Evolutionary conservation across 2,329 filamentous ascomycete genomes (phyloP), one percentile per base, ranked within the genome.

Genomic region (Coccinonectria pachysandricola): DNA sequence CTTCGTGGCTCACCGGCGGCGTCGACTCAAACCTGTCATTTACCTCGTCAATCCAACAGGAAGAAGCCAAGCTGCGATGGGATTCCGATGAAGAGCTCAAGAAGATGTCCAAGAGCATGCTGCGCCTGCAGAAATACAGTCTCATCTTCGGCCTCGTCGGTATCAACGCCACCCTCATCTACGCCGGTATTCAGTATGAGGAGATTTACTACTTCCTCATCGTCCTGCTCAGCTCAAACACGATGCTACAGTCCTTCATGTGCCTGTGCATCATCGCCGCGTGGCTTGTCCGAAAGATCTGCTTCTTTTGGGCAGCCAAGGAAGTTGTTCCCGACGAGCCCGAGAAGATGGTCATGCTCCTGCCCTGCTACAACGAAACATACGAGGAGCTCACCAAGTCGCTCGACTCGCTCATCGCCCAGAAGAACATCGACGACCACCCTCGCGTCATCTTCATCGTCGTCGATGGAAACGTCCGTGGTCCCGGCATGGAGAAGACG

Each of bases 351-450:
- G 59, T 65, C 3, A 37, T 64, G 15, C 41, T 65, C 16, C 46
- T 66, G 4, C 62, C 62, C 2, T 67, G 63, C 43, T 67, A 66
- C 43, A 66, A 65, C 36, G 62, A 67, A 37, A 63, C 58, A 0
- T 40, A 46, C 6, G 48, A 62, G 4, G 62, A 67, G 33, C 42
- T 63, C 13, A 52, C 45, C 4, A 49, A 53, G 3, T 65, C 62
- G 0, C 51, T 66, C 0, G 58, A 65, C 30, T 66, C 62, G 3
- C 43, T 67, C 4, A 50, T 64, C 5, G 46, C 50, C 0, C 62
- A 66, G 35, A 52, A 56, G 31, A 49, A 54, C 3, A 57, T 67
- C 12, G 52, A 53, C 1, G 33, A 52, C 3, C 59, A 66, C 26
- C 52, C 56, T 8, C 48, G 54, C 7, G 46, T 56, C 15, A 63